Conservation (phyloP, 805 yeast species). For the Candida alai region DNA sequence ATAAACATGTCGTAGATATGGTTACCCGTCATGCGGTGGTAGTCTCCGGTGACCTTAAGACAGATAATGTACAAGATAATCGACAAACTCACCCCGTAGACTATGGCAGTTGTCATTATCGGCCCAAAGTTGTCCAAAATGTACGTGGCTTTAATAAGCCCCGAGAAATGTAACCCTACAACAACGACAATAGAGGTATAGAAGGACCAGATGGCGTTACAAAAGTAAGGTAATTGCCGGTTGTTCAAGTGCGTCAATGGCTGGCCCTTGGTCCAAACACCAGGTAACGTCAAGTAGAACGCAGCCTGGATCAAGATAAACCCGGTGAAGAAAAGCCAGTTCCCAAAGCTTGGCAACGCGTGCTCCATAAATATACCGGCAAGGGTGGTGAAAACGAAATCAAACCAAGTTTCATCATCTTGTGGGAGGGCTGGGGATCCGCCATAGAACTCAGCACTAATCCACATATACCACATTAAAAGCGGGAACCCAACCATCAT, state of each 20-base stretch:
- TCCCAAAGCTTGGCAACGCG: conserved; percentile 55
- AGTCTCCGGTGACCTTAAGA: conserved; percentile 62
- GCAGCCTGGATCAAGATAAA: conserved; percentile 67
- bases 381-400: conserved; percentile 41
- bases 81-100: conserved; percentile 69
- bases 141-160: conserved; percentile 67
- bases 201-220: conserved; percentile 87
- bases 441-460: conserved; percentile 73
- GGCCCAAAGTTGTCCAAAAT: conserved; percentile 82
- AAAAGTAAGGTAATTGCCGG: conserved; percentile 83
- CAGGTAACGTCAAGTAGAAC: conserved; percentile 84
- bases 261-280: conserved; percentile 92
- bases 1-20: conserved; percentile 86
- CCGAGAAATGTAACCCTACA: conserved; percentile 65
- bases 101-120: conserved; percentile 88
- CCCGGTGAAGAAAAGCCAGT: conserved; percentile 68
- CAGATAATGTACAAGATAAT: conserved; percentile 68
- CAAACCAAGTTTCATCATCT: conserved; percentile 49
- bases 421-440: conserved; percentile 72
- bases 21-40: conserved; percentile 89
- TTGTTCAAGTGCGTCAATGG: conserved; percentile 79
- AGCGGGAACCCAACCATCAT: conserved; percentile 93
- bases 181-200: conserved; percentile 63
- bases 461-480: conserved; percentile 96
- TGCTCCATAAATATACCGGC: conserved; percentile 43